Evolutionary conservation across 2,329 filamentous ascomycete genomes (phyloP), one percentile per base, ranked within the genome.

Genomic region (Colletotrichum cereale): DNA sequence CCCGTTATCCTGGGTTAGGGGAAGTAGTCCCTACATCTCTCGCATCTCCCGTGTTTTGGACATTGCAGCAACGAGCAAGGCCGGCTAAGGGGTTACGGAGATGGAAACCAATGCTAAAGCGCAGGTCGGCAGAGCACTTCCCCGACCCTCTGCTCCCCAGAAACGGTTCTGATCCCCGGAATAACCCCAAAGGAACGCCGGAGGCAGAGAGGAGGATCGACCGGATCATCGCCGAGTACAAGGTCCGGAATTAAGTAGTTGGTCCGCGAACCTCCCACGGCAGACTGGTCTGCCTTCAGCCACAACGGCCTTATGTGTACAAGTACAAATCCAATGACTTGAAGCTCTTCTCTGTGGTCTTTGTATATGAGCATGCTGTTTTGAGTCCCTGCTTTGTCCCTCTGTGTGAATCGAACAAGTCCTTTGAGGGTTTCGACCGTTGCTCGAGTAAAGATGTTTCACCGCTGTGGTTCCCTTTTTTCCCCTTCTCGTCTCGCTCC

Each of bases 121-220:
- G 16, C n/a, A 7, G 21, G 7, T 26, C n/a, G 34, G 24, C 57
- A 80, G 80, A 77, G 64, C 80, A 84, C 47, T 86, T 84, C 62
- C 81, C 82, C 10, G 86, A 89, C 70, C 86, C 87, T 40, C 78
- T 89, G 66, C 74, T 81, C 18, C 80, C 82, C 31, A 80, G 83
- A 31, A 74, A 79, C 57, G 74, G 77, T 3, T 67, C 80, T 5
- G 77, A 76, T 68, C 73, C 82, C 62, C 74, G 79, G 67, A 74
- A 80, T 73, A 79, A 80, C 63, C 83, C 84, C 0, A 79, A 75
- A 24, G 81, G 85, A 11, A 84, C 84, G 5, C 72, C 76, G 3
- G 82, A 84, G 72, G 79, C 79, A 67, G 86, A 87, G 75, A 75
- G 78, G 47, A 77, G 76, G 29, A 79, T 87, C 75, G 77, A 82